Conservation (phyloP, 2,329 filamentous ascomycete genomes). For the Atkinsonella texensis region DNA sequence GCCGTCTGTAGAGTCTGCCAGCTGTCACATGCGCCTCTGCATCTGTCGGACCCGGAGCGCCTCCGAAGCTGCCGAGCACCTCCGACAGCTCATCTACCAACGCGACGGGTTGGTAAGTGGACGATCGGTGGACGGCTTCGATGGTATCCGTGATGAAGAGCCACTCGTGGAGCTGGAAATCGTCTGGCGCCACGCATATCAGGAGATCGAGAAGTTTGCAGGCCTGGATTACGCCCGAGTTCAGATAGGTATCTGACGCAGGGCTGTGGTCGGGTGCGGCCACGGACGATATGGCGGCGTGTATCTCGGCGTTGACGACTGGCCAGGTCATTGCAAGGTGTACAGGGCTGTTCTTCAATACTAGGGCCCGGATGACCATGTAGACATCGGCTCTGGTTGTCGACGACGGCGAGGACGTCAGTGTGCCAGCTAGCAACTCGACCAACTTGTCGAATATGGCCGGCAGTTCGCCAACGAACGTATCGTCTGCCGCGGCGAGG, state of each 20-base stretch:
- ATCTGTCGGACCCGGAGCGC: slow-evolving; percentile 22
- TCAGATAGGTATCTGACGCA: slow-evolving; percentile 61
- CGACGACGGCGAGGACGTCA: slow-evolving; percentile 84
- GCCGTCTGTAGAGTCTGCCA: slow-evolving; percentile 28
- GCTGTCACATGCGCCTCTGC: slow-evolving; percentile 24
- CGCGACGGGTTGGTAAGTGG: slow-evolving; percentile 55
- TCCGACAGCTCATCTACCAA: slow-evolving; percentile 79
- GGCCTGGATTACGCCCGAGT: slow-evolving; percentile 69
- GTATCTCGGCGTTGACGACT: slow-evolving; percentile 74
- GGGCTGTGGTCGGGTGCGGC: slow-evolving; percentile 52
- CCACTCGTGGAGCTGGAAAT: slow-evolving; percentile 98
- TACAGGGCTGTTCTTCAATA: slow-evolving; percentile 65
- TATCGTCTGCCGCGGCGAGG: slow-evolving; percentile 63
- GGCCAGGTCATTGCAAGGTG: slow-evolving; percentile 85
- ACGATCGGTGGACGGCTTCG: slow-evolving; percentile 79
- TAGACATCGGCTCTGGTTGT: slow-evolving; percentile 81
- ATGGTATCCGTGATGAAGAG: slow-evolving; percentile 95
- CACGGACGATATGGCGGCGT: slow-evolving; percentile 65
- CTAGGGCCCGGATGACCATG: slow-evolving; percentile 72
- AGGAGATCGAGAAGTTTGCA: slow-evolving; percentile 88
- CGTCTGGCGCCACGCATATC: slow-evolving; percentile 78
- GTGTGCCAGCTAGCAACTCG: slow-evolving; percentile 72
- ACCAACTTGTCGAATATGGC: slow-evolving; percentile 71
- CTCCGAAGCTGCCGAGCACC: slow-evolving; percentile 43
- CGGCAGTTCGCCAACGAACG: slow-evolving; percentile 65